Evolutionary conservation across 2,329 filamentous ascomycete species (phyloP).

Genomic region (Ophiostoma fasciatum): DNA sequence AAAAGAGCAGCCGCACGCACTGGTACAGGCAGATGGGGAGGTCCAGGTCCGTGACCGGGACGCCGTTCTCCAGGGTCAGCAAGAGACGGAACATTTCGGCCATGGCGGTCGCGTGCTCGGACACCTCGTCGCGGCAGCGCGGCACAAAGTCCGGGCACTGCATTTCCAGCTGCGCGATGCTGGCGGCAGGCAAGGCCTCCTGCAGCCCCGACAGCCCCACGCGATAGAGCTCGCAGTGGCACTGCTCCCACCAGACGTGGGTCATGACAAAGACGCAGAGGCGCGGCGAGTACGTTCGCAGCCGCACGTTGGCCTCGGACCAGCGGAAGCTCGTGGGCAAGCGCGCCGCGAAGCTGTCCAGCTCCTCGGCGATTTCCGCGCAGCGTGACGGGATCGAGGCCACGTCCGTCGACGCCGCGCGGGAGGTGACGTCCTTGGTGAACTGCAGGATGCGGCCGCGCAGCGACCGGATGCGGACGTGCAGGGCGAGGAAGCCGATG

Average conservation of each 20-base stretch:
- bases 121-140: conserved; percentile 35
- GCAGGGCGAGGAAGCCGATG: conserved; percentile 39
- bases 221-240: conserved; percentile 41
- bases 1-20: conserved; percentile 37
- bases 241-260: conserved; percentile 44
- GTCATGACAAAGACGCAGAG: conserved; percentile 46
- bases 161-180: conserved; percentile 26
- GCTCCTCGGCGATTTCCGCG: conserved; percentile 29
- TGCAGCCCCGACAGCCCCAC: conserved; percentile 35
- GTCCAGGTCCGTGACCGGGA: conserved; percentile 39
- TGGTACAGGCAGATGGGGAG: conserved; percentile 41
- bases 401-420: not conserved
- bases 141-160: conserved; percentile 28
- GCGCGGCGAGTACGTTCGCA: conserved; percentile 41
- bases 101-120: conserved; percentile 40
- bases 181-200: conserved; percentile 31
- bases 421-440: conserved; percentile 25
- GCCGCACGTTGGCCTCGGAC: conserved; percentile 38
- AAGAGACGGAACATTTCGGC: conserved; percentile 38
- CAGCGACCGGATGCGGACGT: conserved; percentile 40
- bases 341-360: conserved; percentile 35
- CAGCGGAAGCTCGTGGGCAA: conserved; percentile 42
- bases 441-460: conserved; percentile 39
- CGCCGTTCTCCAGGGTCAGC: conserved; percentile 32
- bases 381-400: conserved; percentile 26